These are phyloP conservation scores for Aspergillus sp. DNA, from an alignment of 2,329 filamentous ascomycete genomes.

Conservation along the genomic window DNA sequence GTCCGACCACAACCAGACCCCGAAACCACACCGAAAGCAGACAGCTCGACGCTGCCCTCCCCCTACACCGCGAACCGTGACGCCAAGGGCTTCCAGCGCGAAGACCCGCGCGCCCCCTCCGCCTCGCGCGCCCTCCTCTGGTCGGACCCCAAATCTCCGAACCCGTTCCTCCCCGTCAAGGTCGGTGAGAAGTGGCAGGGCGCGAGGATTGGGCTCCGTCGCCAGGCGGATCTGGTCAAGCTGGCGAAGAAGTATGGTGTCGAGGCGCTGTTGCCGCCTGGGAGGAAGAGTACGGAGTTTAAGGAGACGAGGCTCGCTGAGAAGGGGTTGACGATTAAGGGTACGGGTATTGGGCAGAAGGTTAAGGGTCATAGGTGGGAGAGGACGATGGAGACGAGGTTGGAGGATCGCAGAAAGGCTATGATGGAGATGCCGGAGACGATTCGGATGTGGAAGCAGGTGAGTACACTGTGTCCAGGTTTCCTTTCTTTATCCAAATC, in stretches of 20 bases:
- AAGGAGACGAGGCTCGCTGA: constrained; percentile 72
- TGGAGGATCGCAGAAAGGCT: constrained; percentile 87
- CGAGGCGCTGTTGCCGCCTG: constrained; percentile 77
- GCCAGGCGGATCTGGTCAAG: constrained; percentile 90
- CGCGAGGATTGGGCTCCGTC: constrained; percentile 78
- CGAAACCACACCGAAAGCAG: constrained; percentile 31
- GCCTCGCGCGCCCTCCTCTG: constrained; percentile 39
- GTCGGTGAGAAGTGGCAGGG: constrained; percentile 84
- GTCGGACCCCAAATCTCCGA: constrained; percentile 58
- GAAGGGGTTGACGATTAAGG: constrained; percentile 82
- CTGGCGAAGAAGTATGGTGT: constrained; percentile 78
- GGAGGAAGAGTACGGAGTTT: constrained; percentile 73
- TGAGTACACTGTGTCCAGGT: constrained; percentile 50
- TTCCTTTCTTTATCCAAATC: not conserved
- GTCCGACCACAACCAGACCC: constrained; percentile 33
- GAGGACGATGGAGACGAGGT: constrained; percentile 77
- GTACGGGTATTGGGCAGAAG: constrained; percentile 86
- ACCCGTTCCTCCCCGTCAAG: constrained; percentile 82
- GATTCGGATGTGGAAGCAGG: constrained; percentile 91
- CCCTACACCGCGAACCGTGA: constrained; percentile 48
- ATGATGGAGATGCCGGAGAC: constrained; percentile 95
- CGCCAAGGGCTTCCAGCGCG: constrained; percentile 45
- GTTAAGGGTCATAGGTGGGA: constrained; percentile 97
- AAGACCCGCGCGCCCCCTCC: constrained; percentile 37
- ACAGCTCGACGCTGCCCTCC: constrained; percentile 37